Evolutionary conservation across 352 stramenopile genomes (phyloP), one percentile per base, ranked within the genome.

Genomic region (Pythium dissimile): DNA sequence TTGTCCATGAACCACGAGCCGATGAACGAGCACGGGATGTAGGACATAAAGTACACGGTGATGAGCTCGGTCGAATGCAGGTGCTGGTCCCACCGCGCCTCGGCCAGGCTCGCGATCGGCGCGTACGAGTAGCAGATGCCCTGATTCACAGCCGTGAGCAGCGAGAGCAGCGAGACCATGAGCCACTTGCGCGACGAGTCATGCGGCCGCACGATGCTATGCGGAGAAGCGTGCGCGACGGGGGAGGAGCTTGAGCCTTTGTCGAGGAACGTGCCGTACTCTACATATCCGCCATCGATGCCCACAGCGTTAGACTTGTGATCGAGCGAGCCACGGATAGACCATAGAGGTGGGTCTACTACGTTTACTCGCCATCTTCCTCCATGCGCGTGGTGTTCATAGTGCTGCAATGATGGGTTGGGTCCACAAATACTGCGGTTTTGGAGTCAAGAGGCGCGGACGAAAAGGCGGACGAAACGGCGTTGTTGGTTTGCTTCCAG

Each of bases 1-100:
- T 87, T 80, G 69, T 91, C 81, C 77, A 91, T 91, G 52, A 91
- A 69, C 81, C 81, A 89, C 15, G 81, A 91, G 3, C 81, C 78
- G 21, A 91, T 15, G 54, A 91, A 89, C 18, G 81, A 88, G 59
- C 78, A 91, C 16, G 81, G 81, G 42, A 91, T 89, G 62, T 91
- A 91, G 34, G 77, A 77, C 23, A 89, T 57, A 54, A 91, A 91
- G 65, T 83, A 91, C 43, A 91, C 78, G 4, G 78, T 91, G 58
- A 91, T 87, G 10, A 91, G 63, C 53, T 87, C 78, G 1, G 76
- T 88, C 26, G 78, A 89, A 63, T 86, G 76, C 34, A 91, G 67
- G 8, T 67, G 59, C 16, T 87, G 58, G 20, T 74, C 24, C 81
- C 81, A 92, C 1, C 68, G 72, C 16, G 62, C 59, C 62, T 92